Base-by-base conservation (phyloP, 2,329 filamentous ascomycete species). In the Exophiala spinifera region DNA sequence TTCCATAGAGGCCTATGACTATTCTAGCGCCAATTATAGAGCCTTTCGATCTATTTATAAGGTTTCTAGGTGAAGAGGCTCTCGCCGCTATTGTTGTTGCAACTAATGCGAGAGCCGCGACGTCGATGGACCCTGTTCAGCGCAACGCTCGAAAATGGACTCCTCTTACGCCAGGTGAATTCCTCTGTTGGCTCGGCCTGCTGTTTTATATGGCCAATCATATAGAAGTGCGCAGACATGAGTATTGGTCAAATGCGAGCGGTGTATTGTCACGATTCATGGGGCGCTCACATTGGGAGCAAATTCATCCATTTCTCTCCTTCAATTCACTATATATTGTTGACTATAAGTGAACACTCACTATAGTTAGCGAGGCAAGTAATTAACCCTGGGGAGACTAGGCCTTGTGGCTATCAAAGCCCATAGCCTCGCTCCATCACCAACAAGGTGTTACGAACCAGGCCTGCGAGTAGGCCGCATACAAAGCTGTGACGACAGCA, bases 261-360 rank as follows among this genome's bases (percentile, higher is more conserved):
- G 5, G 11, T 17, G 14, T 37, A 4, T 6, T 40, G 1, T 14
- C n/a, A 1, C 34, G 17, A 31, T 49, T 40, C 15, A 49, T 49
- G 47, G 3, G n/a, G 1, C 33, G 31, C 13, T 11, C 39, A 15
- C 34, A 34, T 17, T 49, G 47, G 47, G 47, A 39, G 21, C 33
- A 49, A 31, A 49, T 49, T 28, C 47, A 49, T 49, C 47, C 34
- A 49, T 28, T 25, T 31, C 17, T 49, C 21, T 37, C 33, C 36
- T 49, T 40, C 8, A 15, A 25, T 4, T 15, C 13, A 39, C 47
- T n/a, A 37, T 10, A 25, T 25, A n/a, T n/a, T n/a, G n/a, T n/a
- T n/a, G n/a, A n/a, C n/a, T n/a, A n/a, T n/a, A n/a, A n/a, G n/a
- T n/a, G n/a, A n/a, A n/a, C n/a, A n/a, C n/a, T n/a, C n/a, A n/a